A percentile compares a stretch with the other conserved stretches of the same genome.
These are phyloP conservation scores for Plasmopara halstedii DNA, from an alignment of 352 stramenopile species.

Conservation along the genomic window DNA sequence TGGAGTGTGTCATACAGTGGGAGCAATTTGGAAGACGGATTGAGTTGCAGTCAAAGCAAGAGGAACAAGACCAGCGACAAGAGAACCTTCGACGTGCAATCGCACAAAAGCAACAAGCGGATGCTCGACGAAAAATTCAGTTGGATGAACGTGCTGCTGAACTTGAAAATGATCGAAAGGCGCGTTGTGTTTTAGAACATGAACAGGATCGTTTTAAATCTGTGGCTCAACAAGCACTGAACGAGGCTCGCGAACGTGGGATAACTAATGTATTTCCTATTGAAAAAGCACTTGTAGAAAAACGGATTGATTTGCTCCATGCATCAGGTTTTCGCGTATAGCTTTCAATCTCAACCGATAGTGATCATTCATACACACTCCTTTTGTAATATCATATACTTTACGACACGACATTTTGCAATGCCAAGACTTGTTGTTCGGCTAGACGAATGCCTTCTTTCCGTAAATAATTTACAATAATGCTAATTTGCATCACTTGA, in stretches of 20 bases:
- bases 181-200: conserved; percentile 25
- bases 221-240: conserved; percentile 40
- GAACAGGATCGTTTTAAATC: conserved; percentile 60
- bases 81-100: conserved; percentile 58
- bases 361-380: conserved; percentile 1
- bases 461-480: conserved; percentile 56
- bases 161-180: conserved; percentile 26
- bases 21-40: conserved; percentile 53
- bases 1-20: conserved; percentile 54
- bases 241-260: conserved; percentile 50
- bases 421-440: conserved; percentile 58
- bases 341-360: not conserved
- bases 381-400: not conserved
- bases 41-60: conserved; percentile 47
- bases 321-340: conserved; percentile 71
- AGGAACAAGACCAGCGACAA: conserved; percentile 52
- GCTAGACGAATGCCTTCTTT: conserved; percentile 65
- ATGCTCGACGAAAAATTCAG: conserved; percentile 47
- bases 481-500: conserved; percentile 50
- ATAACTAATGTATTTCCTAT: conserved; percentile 62
- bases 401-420: conserved; percentile 46
- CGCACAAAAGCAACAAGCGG: conserved; percentile 65
- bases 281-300: conserved; percentile 62
- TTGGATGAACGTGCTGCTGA: conserved; percentile 30
- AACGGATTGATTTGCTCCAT: conserved; percentile 60